These are phyloP conservation scores for Penicillium desertorum DNA, from an alignment of 495 filamentous ascomycete species.

Conservation along the genomic window DNA sequence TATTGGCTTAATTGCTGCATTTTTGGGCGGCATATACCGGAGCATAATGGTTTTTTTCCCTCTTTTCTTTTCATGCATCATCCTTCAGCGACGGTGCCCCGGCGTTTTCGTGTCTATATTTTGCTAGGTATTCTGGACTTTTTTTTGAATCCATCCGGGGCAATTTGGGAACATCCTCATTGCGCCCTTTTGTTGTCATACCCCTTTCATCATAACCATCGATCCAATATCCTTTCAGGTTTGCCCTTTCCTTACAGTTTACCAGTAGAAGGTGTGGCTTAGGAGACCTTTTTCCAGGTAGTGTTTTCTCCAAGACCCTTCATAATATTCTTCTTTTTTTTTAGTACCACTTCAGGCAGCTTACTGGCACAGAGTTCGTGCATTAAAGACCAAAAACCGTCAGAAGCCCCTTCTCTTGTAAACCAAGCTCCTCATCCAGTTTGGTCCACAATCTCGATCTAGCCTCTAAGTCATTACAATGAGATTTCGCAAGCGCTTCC, in stretches of 20 bases:
- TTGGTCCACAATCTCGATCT: constrained; percentile 22
- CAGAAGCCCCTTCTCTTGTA: constrained; percentile 21
- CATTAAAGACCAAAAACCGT: constrained; percentile 6
- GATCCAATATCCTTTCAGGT: neutral
- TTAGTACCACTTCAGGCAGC: no score
- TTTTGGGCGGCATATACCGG: constrained; percentile 20
- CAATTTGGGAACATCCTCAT: neutral
- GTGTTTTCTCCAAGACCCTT: neutral
- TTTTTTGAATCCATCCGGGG: neutral
- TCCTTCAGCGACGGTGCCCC: constrained; percentile 43
- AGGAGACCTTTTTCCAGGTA: neutral
- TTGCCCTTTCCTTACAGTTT: neutral
- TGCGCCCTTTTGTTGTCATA: neutral
- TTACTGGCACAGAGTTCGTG: neutral
- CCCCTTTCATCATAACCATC: neutral
- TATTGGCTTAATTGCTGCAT: constrained; percentile 36
- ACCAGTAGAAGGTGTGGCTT: neutral
- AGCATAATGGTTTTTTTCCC: constrained; percentile 16
- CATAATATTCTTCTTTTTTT: neutral
- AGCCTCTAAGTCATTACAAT: constrained; percentile 14
- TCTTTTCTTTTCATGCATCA: constrained; percentile 26
- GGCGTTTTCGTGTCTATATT: constrained; percentile 29
- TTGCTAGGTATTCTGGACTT: constrained; percentile 4
- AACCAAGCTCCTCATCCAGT: constrained; percentile 19
- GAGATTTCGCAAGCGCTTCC: constrained; percentile 16